Evolutionary conservation across 1,284 basidiomycete species (phyloP), one percentile per base, ranked within the genome.

Genomic region (Sporisorium scitamineum): DNA sequence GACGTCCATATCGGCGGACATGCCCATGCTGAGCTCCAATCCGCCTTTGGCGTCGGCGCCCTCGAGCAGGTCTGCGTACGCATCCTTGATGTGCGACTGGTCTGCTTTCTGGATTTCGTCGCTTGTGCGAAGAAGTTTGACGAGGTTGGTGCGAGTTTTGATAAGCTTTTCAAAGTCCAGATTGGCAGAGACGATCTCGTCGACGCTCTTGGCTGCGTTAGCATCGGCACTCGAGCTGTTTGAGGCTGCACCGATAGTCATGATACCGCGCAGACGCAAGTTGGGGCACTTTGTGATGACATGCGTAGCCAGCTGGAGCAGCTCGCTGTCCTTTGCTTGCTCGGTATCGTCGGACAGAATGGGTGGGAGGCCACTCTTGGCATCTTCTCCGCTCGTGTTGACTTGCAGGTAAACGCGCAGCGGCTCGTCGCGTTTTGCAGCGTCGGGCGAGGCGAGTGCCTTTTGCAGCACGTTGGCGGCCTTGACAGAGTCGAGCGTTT

Each of bases 1-100:
- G 45, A 91, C 90, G 81, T 92, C 93, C 84, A 96, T 97, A 81
- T 99, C 96, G 63, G 91, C 92, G 61, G 94, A 96, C 96, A 99
- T 99, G 22, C 96, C 96, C 95, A 98, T 98, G 82, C 94, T 96
- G 83, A 99, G 85, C 82, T 94, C 84, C 68, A 98, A 85, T 58
- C 87, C 87, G 5, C 90, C 89, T 52, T 87, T 86, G 9, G 84
- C 85, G 22, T 80, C 71, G 31, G 61, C 74, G 8, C 70, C 73
- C 11, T 72, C 73, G 16, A 82, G 61, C 31, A 76, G 48, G 5
- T 64, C 58, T 6, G 48, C 47, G 31, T 82, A 80, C 9, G 70
- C 69, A 22, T 73, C 63, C 39, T 68, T 50, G 26, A 69, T 48
- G 39, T 63, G 66, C 41, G 57, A 3, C 27, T 62, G 48, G 6